Evolutionary conservation across 345 rosid species (phyloP), one percentile per base, ranked within the genome.

Genomic region (Xanthoceras sorbifolium): DNA sequence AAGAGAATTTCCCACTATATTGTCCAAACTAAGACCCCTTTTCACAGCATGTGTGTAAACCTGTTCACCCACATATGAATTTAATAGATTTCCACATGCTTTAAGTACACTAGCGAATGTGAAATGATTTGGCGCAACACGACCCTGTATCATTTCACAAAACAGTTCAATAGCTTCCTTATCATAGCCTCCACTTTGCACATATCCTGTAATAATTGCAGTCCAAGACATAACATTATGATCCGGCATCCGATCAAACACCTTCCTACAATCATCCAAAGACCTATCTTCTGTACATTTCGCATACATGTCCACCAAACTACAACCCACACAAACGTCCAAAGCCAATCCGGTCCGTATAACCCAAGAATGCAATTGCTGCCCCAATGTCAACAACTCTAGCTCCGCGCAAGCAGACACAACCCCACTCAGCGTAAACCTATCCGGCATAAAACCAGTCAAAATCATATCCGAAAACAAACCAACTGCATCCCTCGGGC

Each of bases 211-310:
- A 59, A 92, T 89, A 69, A 92, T 80, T 38, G 98, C 87, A 32
- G 89, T 89, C 90, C 95, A 93, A 5, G 93, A 90, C 93, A 89
- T 90, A 11, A 93, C 91, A 69, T 85, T 83, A 59, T 85, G 92
- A 57, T 77, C 84, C 32, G 78, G 75, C 93, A 92, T 89, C 73
- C 86, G 76, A 83, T 86, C 90, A 76, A 93, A 92, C 62, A 90
- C 90, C 75, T 79, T 87, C 81, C 90, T 89, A 23, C 88, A 84
- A 78, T 88, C 86, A 77, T 66, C 84, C 36, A 85, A 36, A n/a
- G 86, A 87, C 28, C 94, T 89, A 54, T 81, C 82, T 32, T 20
- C 76, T 2, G 81, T 68, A 34, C 92, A 88, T 80, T 93, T 91
- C 7, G 87, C 91, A 59, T 93, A 88, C 98, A 91, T 89, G 73